A percentile compares a stretch with the other conserved stretches of the same genome.
These are phyloP conservation scores for Pseudoturritis turrita DNA, from an alignment of 345 rosid species.

Conservation along the genomic window DNA sequence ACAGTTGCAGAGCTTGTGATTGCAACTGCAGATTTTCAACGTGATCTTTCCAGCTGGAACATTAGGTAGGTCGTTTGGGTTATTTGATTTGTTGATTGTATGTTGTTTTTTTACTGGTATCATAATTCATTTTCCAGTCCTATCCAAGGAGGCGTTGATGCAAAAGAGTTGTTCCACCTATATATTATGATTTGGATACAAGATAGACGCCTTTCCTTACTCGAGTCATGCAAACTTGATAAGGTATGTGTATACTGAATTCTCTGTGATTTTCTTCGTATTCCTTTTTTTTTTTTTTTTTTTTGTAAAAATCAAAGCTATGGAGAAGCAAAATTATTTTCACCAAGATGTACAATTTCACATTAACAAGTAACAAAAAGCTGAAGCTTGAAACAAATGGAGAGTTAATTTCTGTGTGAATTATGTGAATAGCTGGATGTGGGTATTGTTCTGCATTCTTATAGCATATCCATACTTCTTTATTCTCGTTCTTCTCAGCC, in stretches of 20 bases:
- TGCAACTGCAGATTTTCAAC: conserved; percentile 95
- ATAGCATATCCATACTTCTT: not conserved
- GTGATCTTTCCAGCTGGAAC: conserved; percentile 83
- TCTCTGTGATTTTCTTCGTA: not conserved
- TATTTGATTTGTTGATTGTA: conserved; percentile 8
- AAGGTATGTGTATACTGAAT: conserved; percentile 47
- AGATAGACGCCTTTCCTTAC: conserved; percentile 82
- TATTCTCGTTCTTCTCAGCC: not conserved
- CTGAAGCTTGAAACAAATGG: not conserved
- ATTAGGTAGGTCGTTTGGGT: conserved; percentile 46
- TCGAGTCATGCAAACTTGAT: conserved; percentile 91
- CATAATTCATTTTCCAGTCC: conserved; percentile 45
- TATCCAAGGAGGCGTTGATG: conserved; percentile 94
- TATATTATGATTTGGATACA: conserved; percentile 97
- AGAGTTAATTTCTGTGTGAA: not conserved
- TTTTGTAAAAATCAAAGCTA: not conserved
- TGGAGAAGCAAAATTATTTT: conserved; percentile 3
- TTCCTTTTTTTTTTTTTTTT: not conserved
- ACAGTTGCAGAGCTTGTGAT: conserved; percentile 88
- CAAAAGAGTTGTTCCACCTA: conserved; percentile 87
- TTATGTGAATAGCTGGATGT: not conserved
- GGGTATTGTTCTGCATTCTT: not conserved
- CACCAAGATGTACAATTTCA: not conserved
- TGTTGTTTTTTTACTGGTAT: not conserved
- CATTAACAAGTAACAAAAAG: not conserved